Conservation (phyloP, 345 rosid species). For the Stellera chamaejasme region DNA sequence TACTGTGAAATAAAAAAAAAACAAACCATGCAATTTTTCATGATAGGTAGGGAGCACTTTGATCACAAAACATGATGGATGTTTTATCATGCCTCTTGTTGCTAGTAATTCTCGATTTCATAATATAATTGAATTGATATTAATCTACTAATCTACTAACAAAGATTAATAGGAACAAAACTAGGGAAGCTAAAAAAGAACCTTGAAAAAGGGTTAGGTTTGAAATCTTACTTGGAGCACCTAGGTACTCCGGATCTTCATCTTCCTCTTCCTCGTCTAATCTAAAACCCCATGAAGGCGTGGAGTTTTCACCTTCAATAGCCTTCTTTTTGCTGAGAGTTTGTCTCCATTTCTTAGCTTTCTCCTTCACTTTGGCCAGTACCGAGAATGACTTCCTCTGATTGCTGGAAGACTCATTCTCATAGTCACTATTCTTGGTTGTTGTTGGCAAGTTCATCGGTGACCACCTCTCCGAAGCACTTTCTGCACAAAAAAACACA, state of each 20-base stretch:
- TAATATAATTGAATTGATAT: no score
- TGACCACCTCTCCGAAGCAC: background rate
- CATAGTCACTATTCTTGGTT: background rate
- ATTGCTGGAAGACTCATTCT: background rate
- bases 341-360: conserved; percentile 3
- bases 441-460: background rate
- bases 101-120: no score
- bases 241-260: conserved; percentile 11
- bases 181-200: no score
- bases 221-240: conserved; percentile 11
- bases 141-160: no score
- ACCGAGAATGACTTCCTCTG: background rate
- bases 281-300: conserved; percentile 4
- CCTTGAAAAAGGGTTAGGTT: no score
- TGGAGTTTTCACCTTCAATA: conserved; percentile 1
- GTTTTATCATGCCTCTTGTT: no score
- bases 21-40: no score
- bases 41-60: no score
- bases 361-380: conserved; percentile 9
- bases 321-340: conserved; percentile 2
- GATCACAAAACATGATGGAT: no score
- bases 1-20: no score
- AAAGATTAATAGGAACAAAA: no score
- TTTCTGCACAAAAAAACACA: background rate
- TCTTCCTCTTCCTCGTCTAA: conserved; percentile 8